Conservation (phyloP, 495 filamentous ascomycete genomes). For the Parathielavia appendiculata region DNA sequence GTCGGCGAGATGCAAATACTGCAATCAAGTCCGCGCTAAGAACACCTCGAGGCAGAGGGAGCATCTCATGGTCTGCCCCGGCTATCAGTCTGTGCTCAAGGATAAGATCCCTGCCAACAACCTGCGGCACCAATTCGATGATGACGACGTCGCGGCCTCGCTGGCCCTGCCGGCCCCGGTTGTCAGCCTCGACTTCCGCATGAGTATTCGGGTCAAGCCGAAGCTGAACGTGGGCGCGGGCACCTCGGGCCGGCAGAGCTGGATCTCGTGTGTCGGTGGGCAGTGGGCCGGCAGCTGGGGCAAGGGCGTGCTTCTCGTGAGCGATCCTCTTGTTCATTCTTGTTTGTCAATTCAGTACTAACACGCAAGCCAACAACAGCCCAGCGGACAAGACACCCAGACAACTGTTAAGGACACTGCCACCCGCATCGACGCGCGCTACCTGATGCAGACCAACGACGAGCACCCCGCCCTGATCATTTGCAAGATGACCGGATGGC, state of each 20-base stretch:
- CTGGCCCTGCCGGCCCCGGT: slow-evolving; percentile 26
- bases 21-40: slow-evolving; percentile 29
- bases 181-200: slow-evolving; percentile 29
- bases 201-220: slow-evolving; percentile 32
- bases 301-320: slow-evolving; percentile 28
- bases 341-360: background rate
- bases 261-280: slow-evolving; percentile 30
- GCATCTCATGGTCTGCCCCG: slow-evolving; percentile 26
- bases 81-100: slow-evolving; percentile 25
- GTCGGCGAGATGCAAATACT: slow-evolving; percentile 25
- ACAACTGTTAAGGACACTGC: slow-evolving; percentile 25
- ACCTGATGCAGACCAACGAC: slow-evolving; percentile 31
- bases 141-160: slow-evolving; percentile 29
- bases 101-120: slow-evolving; percentile 30
- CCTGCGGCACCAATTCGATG: slow-evolving; percentile 30
- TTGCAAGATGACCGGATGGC: slow-evolving; percentile 31
- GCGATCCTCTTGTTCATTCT: background rate
- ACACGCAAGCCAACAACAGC: slow-evolving; percentile 8
- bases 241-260: slow-evolving; percentile 21
- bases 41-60: slow-evolving; percentile 34
- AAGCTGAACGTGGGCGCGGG: slow-evolving; percentile 24
- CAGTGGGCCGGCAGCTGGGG: slow-evolving; percentile 31
- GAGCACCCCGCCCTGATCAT: slow-evolving; percentile 29
- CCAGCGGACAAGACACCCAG: slow-evolving; percentile 29
- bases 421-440: slow-evolving; percentile 26